Base-by-base conservation (phyloP, 2,329 filamentous ascomycete species). In the Akanthomyces lecanii region DNA sequence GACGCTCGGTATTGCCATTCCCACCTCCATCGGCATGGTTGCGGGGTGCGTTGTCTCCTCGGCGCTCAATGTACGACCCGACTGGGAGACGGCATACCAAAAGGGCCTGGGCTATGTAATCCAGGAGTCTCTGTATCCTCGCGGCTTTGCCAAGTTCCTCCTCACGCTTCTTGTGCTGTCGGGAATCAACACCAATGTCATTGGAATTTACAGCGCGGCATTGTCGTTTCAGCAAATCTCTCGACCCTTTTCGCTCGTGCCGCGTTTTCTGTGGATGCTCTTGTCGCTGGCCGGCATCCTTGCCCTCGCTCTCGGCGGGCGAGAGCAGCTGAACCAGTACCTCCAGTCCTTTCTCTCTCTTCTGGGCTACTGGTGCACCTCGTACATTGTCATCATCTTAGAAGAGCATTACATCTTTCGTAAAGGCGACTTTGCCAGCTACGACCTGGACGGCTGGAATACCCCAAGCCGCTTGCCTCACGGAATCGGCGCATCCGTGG, bases 1-100 rank as follows among this genome's bases (percentile, higher is more conserved):
- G 1, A 77, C 74, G 2, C 72, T 79, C 50, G 81, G 80, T 25
- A 79, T 82, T 66, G 72, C 72, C 12, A 72, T 82, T 12, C 80
- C 80, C 0, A 83, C 80, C 0, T 78, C 75, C 48, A 76, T 83
- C 58, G 79, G 79, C 56, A 80, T 81, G 78, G 65, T 79, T 10
- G 71, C 78, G 1, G 79, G 79, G 33, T 76, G 74, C 45, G 75
- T 79, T 52, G 77, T 77, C 42, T 74, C 75, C 30, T 79, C 76
- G 1, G 74, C 77, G 1, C 72, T 81, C 52, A 76, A 76, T 61
- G 74, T 75, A 60, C 38, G 51, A 36, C 66, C 72, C 11, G 74
- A 76, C 56, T 81, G 77, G 78, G 64, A 65, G 12, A 72, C 67
- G 40, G 69, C 72, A 2, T 80, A 79, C 65, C 68, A 77, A 23